Evolutionary conservation across 139 green algal species (phyloP).

Genomic region (Chlamydomonas eustigma): DNA sequence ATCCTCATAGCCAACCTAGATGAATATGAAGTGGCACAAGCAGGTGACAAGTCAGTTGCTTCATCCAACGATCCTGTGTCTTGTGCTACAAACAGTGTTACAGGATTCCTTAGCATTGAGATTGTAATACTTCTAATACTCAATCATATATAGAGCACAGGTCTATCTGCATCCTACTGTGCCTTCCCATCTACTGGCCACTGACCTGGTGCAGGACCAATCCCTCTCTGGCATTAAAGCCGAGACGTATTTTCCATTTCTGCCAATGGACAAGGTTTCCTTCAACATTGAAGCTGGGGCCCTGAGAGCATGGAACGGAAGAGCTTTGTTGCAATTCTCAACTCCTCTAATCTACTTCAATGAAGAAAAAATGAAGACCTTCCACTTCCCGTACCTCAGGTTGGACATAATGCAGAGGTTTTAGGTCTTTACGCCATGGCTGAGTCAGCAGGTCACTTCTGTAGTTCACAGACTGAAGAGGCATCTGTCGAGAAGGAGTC

Average conservation of each 20-base stretch:
- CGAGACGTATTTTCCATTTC: conserved; percentile 78
- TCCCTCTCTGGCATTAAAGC: conserved; percentile 88
- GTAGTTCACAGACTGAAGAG: conserved; percentile 57
- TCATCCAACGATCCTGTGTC: too few relatives aligned
- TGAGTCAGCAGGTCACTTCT: conserved; percentile 37
- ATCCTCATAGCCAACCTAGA: conserved; percentile 52
- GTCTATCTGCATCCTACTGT: too few relatives aligned
- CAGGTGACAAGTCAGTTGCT: too few relatives aligned
- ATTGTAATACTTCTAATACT: too few relatives aligned
- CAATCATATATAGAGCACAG: too few relatives aligned
- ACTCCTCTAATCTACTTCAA: too few relatives aligned
- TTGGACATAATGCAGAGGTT: conserved; percentile 71
- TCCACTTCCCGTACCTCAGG: conserved; percentile 35
- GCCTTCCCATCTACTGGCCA: too few relatives aligned
- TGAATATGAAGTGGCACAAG: too few relatives aligned
- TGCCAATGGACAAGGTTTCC: conserved; percentile 76
- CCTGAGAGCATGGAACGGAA: conserved; percentile 33
- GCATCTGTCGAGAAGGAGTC: too few relatives aligned
- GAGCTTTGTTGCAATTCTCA: not conserved
- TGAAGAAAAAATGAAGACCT: too few relatives aligned
- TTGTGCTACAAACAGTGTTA: too few relatives aligned
- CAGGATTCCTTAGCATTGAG: too few relatives aligned
- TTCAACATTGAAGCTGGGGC: conserved; percentile 66
- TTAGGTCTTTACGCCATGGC: conserved; percentile 46
- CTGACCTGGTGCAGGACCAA: conserved; percentile 77